Evolutionary conservation across 2,329 filamentous ascomycete genomes (phyloP).

Genomic region (Ascochyta koolunga): DNA sequence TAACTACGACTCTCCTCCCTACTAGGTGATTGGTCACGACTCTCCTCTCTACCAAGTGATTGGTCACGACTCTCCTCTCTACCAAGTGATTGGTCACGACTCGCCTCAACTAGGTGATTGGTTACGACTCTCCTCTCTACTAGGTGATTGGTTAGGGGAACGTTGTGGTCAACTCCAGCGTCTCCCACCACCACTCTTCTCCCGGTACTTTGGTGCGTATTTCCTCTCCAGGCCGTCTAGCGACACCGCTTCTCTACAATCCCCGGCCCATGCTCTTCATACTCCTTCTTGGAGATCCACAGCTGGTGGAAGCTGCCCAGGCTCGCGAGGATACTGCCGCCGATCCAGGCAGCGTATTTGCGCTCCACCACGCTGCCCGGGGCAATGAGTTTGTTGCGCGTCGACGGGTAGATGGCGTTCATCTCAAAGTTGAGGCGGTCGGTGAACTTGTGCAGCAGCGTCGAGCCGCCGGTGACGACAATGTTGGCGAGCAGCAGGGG

Average conservation of each 20-base stretch:
- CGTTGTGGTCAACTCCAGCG: too few relatives aligned
- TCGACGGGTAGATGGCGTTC: constrained; percentile 78
- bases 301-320: constrained; percentile 98
- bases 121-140: too few relatives aligned
- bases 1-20: too few relatives aligned
- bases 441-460: constrained; percentile 87
- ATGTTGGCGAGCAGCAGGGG: constrained; percentile 85
- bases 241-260: constrained; percentile 98
- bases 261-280: constrained; percentile 88
- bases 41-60: too few relatives aligned
- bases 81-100: too few relatives aligned
- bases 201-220: too few relatives aligned
- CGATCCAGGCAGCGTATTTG: constrained; percentile 93
- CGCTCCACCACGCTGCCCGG: constrained; percentile 86
- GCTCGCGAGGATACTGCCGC: constrained; percentile 92
- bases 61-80: too few relatives aligned
- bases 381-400: constrained; percentile 86
- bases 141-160: too few relatives aligned
- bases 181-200: too few relatives aligned
- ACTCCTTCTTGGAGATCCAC: constrained; percentile 98
- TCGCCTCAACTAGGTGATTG: too few relatives aligned
- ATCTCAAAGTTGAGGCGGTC: constrained; percentile 89
- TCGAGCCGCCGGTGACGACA: constrained; percentile 88
- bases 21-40: too few relatives aligned
- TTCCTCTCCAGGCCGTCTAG: constrained; percentile 49